phyloP scores from a whole-genome alignment of 148 eudicot species.

The Nepenthes mirabilis region DNA sequence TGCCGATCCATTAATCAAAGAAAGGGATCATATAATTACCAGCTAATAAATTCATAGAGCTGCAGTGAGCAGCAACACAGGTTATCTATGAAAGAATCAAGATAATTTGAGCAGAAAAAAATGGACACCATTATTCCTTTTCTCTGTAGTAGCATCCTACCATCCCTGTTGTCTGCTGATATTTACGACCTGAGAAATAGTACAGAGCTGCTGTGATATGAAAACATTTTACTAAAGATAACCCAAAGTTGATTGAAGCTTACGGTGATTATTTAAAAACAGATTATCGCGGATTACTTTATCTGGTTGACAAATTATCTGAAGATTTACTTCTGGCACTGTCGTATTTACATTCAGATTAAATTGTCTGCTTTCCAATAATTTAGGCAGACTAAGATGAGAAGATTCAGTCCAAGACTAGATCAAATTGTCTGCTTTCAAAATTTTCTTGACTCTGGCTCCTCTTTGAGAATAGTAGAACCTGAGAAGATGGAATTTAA shows the following conservation, averaged over 20 bases:
- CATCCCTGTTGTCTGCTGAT: conserved; percentile 6
- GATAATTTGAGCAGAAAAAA: background rate
- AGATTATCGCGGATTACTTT: conserved; percentile 10
- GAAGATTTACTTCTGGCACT: conserved; percentile 12
- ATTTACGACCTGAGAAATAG: conserved; percentile 20
- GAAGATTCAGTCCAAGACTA: too few species aligned
- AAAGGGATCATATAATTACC: background rate
- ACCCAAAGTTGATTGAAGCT: too few species aligned
- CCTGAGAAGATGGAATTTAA: conserved; percentile 3
- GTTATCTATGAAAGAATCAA: background rate
- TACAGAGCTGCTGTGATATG: background rate
- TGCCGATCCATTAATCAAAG: background rate
- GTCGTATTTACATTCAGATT: conserved; percentile 13
- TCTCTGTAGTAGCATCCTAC: conserved; percentile 9
- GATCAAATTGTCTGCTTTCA: too few species aligned
- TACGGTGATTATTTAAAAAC: too few species aligned
- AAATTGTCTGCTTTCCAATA: conserved; percentile 12
- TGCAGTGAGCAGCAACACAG: background rate
- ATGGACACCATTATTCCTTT: conserved; percentile 16
- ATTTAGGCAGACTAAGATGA: conserved; percentile 7
- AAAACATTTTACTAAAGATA: too few species aligned
- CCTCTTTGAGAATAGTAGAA: conserved; percentile 12
- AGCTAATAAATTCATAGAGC: background rate
- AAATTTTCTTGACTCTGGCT: conserved; percentile 10
- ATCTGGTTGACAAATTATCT: conserved; percentile 9